Base-by-base conservation (phyloP, 192 early-diverging fungal species). In the Allomyces arbusculus region DNA sequence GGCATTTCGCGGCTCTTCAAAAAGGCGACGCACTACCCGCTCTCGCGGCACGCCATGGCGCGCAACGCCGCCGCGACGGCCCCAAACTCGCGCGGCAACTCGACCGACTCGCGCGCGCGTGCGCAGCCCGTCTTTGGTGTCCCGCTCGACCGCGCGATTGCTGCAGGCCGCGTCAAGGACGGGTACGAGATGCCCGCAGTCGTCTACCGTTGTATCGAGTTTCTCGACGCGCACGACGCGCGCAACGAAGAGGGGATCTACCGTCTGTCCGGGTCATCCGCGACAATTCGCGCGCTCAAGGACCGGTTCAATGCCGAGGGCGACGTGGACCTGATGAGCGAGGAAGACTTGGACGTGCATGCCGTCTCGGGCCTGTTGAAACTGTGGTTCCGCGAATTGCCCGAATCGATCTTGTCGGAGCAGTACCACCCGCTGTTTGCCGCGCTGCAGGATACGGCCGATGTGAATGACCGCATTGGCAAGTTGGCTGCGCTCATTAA, bases 191-290 rank as follows among this genome's bases (percentile, higher is more conserved):
- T 97, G 24, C 95, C 95, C 23, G 86, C 92, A 3, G 82, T 98
- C 43, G 87, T 98, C 2, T 95, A 87, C 74, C 78, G 95, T 16
- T 95, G 94, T 67, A 92, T 98, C 64, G 94, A 98, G 77, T 98
- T 90, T 68, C 72, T 98, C 63, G 94, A 98, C 72, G 82, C 85
- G 3, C 89, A 88, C 71, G 86, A 89, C 71, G 95, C 93, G 10
- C 82, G 78, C 64, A 70, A 87, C 23, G 95, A 98, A 67, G 94
- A 97, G 75, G 95, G 95, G 4, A 86, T 98, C 33, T 98, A 97
- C 76, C 85, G 95, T 14, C 77, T 93, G 69, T 91, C 86, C 44
- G 95, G 95, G 26, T 83, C 84, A 24, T 77, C 84, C 25, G 69
- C 77, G 9, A 79, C 82, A 40, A 88, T 97, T 67, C 81, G 87